Base-by-base conservation (phyloP, 2,329 filamentous ascomycete species). In the Zasmidium cellare region DNA sequence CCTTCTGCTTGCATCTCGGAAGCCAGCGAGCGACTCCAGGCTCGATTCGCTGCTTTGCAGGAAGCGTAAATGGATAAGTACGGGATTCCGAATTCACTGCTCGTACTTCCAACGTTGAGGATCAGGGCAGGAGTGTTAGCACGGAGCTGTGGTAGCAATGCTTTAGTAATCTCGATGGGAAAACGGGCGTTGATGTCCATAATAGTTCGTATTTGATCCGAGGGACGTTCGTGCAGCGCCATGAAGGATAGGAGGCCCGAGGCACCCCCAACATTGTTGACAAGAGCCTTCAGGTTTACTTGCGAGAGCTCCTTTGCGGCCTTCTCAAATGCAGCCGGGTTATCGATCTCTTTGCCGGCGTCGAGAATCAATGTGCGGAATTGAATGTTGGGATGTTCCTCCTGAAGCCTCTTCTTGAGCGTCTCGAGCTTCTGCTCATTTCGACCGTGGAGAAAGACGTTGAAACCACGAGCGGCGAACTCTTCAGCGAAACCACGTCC, bases 401-500 rank as follows among this genome's bases (percentile, higher is more conserved):
- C n/a, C 1, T 67, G 59, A 0, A 86, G 75, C 23, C 76, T 68
- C 1, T 66, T 53, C n/a, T 72, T 67, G n/a, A 82, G 71, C 1
- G 55, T 55, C 1, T 75, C 65, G 2, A 86, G 74, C 63, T 84
- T 85, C 2, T 70, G 59, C 2, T 64, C 60, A 58, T 82, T 83
- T 35, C 82, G 79, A n/a, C 84, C 83, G 60, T 86, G 83, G 9
- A 86, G 66, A 16, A 85, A 73, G 31, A 87, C 75, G 63, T 84
- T 82, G 76, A 85, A 85, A 48, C 82, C 81, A 14, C 71, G 72
- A 0, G 63, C 58, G 18, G 79, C 79, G n/a, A 87, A 79, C 63
- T 83, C 79, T 55, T 78, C 69, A 2, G 77, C 77, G 58, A 85
- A 79, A 0, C 72, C 78, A 24, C 73, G 72, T 11, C 84, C 84